These are phyloP conservation scores for Arctium minus DNA, from an alignment of 129 eudicot species.

Conservation along the genomic window DNA sequence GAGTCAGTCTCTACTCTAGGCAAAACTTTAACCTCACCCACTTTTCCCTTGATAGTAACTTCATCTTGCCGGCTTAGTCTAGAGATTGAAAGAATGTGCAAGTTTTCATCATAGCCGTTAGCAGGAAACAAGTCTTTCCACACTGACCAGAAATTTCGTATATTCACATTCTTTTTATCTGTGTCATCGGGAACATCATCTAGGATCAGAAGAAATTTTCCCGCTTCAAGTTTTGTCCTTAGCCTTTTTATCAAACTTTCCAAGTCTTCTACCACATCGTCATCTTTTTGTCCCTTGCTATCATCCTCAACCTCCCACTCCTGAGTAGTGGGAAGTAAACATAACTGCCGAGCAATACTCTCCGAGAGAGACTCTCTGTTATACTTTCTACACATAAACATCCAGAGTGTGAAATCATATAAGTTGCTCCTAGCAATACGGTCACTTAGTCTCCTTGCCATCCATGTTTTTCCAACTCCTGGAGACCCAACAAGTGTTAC, in stretches of 20 bases:
- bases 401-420: constrained; percentile 30
- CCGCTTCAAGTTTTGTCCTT: neutral
- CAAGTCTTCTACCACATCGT: neutral
- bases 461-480: constrained; percentile 52
- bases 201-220: constrained; percentile 28
- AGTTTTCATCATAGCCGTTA: neutral
- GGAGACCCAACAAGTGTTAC: constrained; percentile 25
- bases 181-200: constrained; percentile 26
- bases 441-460: constrained; percentile 29
- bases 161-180: neutral
- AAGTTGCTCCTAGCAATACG: neutral
- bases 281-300: neutral
- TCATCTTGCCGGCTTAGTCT: neutral
- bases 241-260: neutral
- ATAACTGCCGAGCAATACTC: constrained; percentile 44
- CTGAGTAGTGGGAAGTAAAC: constrained; percentile 9
- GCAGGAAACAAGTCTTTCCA: neutral
- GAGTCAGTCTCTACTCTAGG: neutral
- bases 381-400: constrained; percentile 20
- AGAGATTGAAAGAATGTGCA: constrained; percentile 3
- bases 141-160: neutral
- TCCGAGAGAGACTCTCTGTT: constrained; percentile 13
- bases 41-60: neutral
- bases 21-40: constrained; percentile 7
- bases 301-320: constrained; percentile 43